Evolutionary conservation across 768 basidiomycete species (phyloP).

Genomic region (Calocybe indica): DNA sequence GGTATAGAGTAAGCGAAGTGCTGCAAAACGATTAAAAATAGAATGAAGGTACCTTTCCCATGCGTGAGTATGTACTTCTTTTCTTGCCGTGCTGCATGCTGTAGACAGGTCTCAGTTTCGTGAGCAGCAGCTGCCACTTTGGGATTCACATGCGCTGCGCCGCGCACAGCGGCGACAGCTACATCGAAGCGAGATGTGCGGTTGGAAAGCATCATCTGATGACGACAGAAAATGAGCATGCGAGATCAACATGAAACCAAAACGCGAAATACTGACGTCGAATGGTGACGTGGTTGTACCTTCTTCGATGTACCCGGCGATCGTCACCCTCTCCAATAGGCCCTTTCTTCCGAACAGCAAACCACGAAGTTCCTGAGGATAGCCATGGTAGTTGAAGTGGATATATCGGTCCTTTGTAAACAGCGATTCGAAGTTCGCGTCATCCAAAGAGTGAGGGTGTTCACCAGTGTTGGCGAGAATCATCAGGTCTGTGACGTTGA

Average conservation of each 20-base stretch:
- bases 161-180: slow-evolving; percentile 54
- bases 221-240: not conserved
- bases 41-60: slow-evolving; percentile 41
- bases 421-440: slow-evolving; percentile 57
- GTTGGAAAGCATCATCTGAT: slow-evolving; percentile 74
- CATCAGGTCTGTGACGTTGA: slow-evolving; percentile 89
- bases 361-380: slow-evolving; percentile 66
- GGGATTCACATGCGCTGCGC: slow-evolving; percentile 45
- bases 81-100: slow-evolving; percentile 58
- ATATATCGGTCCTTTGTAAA: slow-evolving; percentile 68
- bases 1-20: not conserved
- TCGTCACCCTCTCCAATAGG: slow-evolving; percentile 38
- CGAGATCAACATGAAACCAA: slow-evolving; percentile 2
- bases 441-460: slow-evolving; percentile 71
- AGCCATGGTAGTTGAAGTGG: slow-evolving; percentile 84
- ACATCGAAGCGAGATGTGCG: slow-evolving; percentile 62
- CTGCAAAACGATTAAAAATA: not conserved
- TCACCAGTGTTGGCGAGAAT: slow-evolving; percentile 62
- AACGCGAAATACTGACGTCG: slow-evolving; percentile 37
- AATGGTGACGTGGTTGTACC: slow-evolving; percentile 83
- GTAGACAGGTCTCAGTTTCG: slow-evolving; percentile 46
- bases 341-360: slow-evolving; percentile 52
- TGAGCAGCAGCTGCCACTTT: slow-evolving; percentile 55
- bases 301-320: slow-evolving; percentile 65
- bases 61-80: slow-evolving; percentile 53